Percentiles rank a stretch among this genome's conserved stretches.
These are phyloP conservation scores for Metarhizium guizhouense DNA, from an alignment of 2,329 filamentous ascomycete species.

Conservation along the genomic window DNA sequence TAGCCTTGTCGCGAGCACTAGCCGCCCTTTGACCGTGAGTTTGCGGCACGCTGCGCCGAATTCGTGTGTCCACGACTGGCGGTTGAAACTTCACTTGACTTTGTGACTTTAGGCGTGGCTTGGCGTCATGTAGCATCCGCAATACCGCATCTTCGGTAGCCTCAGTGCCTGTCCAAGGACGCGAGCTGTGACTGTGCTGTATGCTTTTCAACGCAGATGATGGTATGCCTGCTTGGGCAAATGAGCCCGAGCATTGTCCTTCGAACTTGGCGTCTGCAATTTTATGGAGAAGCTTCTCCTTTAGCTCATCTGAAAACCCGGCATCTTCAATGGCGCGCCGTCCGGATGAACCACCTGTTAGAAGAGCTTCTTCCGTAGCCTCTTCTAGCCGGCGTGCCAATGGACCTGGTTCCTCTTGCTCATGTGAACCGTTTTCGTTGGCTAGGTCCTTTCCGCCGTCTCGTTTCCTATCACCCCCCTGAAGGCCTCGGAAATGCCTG, in stretches of 20 bases:
- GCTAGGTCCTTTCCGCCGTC: neutral
- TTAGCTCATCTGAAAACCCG: constrained; percentile 55
- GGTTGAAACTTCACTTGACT: constrained; percentile 38
- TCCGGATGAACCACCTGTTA: constrained; percentile 51
- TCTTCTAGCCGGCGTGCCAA: constrained; percentile 51
- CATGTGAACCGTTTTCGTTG: neutral
- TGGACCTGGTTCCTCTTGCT: constrained; percentile 25
- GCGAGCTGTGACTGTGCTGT: constrained; percentile 55
- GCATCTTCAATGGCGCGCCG: constrained; percentile 51
- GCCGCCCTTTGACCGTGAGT: constrained; percentile 39
- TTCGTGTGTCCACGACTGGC: constrained; percentile 43
- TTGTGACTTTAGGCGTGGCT: constrained; percentile 54
- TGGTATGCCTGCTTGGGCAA: constrained; percentile 39
- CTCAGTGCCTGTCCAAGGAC: constrained; percentile 75
- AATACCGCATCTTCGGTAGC: constrained; percentile 64
- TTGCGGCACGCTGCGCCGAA: constrained; percentile 29
- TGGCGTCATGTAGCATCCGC: constrained; percentile 76
- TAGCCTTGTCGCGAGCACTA: constrained; percentile 47
- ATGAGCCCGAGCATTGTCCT: constrained; percentile 37
- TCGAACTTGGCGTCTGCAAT: constrained; percentile 46
- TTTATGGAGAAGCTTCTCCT: constrained; percentile 46
- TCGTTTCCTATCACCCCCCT: neutral
- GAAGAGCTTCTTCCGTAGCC: constrained; percentile 53
- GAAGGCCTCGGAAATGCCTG: neutral
- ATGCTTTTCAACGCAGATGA: constrained; percentile 47